Evolutionary conservation across 768 basidiomycete genomes (phyloP).

Genomic region (Xerocomus potaroensis): DNA sequence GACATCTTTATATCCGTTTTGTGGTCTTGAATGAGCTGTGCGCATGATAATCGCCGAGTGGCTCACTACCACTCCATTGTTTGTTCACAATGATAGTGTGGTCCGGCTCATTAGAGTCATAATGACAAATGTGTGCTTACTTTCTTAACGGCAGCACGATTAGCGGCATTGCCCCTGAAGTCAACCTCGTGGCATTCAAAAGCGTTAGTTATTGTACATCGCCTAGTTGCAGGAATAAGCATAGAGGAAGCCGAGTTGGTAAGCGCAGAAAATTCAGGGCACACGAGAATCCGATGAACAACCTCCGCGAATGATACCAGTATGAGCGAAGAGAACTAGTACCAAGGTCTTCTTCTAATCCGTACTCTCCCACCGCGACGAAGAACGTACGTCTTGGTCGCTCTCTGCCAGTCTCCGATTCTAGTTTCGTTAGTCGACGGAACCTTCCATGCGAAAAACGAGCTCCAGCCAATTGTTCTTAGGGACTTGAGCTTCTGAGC

Average conservation of each 20-base stretch:
- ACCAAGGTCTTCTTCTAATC: conserved; percentile 42
- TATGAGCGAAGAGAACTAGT: too few relatives aligned
- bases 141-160: too few relatives aligned
- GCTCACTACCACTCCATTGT: conserved; percentile 9
- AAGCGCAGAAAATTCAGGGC: too few relatives aligned
- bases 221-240: too few relatives aligned
- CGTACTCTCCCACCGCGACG: conserved; percentile 38
- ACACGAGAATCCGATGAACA: too few relatives aligned
- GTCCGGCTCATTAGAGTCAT: too few relatives aligned
- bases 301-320: background rate
- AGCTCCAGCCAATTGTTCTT: conserved; percentile 48
- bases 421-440: conserved; percentile 13
- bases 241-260: too few relatives aligned
- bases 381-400: conserved; percentile 40
- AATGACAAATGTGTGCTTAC: too few relatives aligned
- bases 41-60: conserved; percentile 20
- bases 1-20: conserved; percentile 18
- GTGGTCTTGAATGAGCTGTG: conserved; percentile 12
- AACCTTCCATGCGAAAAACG: conserved; percentile 36
- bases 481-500: conserved; percentile 43
- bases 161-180: too few relatives aligned
- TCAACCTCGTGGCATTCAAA: too few relatives aligned
- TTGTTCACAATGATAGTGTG: conserved; percentile 1
- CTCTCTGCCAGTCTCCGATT: conserved; percentile 21
- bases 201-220: too few relatives aligned